Conservation (phyloP, 495 filamentous ascomycete genomes). For the Cladorrhinum samala region DNA sequence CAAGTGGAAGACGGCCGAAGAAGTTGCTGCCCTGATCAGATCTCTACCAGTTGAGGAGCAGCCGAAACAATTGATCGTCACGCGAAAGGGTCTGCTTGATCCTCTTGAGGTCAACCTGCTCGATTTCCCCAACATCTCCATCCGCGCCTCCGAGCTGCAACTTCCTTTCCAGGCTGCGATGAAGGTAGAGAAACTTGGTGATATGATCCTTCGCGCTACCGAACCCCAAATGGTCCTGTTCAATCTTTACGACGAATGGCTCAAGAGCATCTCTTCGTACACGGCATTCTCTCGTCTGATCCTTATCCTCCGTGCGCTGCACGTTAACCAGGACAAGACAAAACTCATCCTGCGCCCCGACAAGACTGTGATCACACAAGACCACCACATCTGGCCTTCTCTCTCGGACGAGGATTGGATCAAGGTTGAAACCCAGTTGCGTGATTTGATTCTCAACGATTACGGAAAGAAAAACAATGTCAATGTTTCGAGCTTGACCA, state of each 20-base stretch:
- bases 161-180: slow-evolving; percentile 99
- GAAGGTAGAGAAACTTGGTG: slow-evolving; percentile 98
- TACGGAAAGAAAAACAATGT: slow-evolving; percentile 99
- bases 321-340: slow-evolving; percentile 97
- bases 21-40: slow-evolving; percentile 95
- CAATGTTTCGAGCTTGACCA: slow-evolving; percentile 93
- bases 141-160: slow-evolving; percentile 95
- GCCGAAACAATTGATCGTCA: slow-evolving; percentile 98
- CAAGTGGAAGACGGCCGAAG: slow-evolving; percentile 99
- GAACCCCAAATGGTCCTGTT: slow-evolving; percentile 99
- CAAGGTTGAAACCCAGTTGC: slow-evolving; percentile 93
- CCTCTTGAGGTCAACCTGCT: slow-evolving; percentile 95
- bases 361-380: slow-evolving; percentile 96
- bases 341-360: slow-evolving; percentile 96
- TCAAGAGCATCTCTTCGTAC: slow-evolving; percentile 97
- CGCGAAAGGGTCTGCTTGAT: slow-evolving; percentile 93
- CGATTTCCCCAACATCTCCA: slow-evolving; percentile 99
- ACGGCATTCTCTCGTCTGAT: slow-evolving; percentile 97
- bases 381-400: slow-evolving; percentile 98
- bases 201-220: slow-evolving; percentile 97
- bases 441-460: slow-evolving; percentile 95
- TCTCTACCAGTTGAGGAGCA: slow-evolving; percentile 98
- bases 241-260: slow-evolving; percentile 98
- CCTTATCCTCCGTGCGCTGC: slow-evolving; percentile 88
- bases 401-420: slow-evolving; percentile 97